Evolutionary conservation across 345 rosid species (phyloP), one percentile per base, ranked within the genome.

Genomic region (Psidium guajava): DNA sequence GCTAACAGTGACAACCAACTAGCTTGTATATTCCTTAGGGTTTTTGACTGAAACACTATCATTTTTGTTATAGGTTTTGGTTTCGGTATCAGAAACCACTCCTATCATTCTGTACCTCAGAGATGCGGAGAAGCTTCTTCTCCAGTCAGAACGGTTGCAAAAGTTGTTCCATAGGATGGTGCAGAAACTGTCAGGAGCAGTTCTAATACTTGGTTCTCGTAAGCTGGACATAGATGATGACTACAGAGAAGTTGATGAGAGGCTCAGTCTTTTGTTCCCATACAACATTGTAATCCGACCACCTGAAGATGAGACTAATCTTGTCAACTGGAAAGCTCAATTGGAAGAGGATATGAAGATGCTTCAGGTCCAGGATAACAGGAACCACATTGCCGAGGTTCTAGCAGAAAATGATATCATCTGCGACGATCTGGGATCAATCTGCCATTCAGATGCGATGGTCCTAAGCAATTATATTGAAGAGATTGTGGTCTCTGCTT

Each of bases 391-490:
- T 32, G 93, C 97, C 1, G 97, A 96, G 89, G 99, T 96, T 56
- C 98, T 98, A 56, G 95, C 98, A 4, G 95, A 96, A 75, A 98
- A 98, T 87, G 99, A 95, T 85, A 91, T 98, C 54, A 95, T 95
- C 73, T 98, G 99, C 28, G 96, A 95, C 85, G 99, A 94, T 89
- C 89, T 98, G 85, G 91, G 92, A 82, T 93, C 96, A 32, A 92
- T 98, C 87, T 98, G 95, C 86, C 94, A 89, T 2, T 93, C 95
- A 32, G 99, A 96, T 90, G 93, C 98, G 8, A 87, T 94, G 90
- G 88, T 91, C 85, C 87, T 98, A 51, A 88, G 97, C 89, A 92
- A 92, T 87, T 93, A 94, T 87, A 93, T 96, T 32, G 95, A 98
- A 83, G 98, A 98, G 87, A 94, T 97, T 42, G 98, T 95, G 83